Evolutionary conservation across 306 rosid species (phyloP).

Genomic region (Cucurbita pepo): DNA sequence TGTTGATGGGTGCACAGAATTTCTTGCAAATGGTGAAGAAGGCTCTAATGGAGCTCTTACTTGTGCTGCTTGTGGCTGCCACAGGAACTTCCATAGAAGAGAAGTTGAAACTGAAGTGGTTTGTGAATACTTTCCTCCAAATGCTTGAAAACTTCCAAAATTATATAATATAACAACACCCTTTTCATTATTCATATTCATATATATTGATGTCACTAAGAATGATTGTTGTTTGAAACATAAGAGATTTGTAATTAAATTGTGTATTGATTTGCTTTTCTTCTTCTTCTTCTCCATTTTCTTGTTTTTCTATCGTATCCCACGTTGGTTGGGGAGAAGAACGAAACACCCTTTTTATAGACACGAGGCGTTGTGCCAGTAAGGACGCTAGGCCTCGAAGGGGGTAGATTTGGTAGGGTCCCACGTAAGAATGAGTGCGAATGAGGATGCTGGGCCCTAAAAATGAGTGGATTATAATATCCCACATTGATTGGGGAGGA

Average conservation of each 20-base stretch:
- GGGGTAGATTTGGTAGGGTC: no score
- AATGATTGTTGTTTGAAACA: not conserved
- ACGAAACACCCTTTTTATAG: no score
- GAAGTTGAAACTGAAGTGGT: conserved; percentile 78
- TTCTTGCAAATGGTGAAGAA: conserved; percentile 51
- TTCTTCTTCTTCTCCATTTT: not conserved
- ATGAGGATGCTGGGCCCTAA: accelerated
- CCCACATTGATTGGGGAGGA: no score
- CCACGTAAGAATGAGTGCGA: no score
- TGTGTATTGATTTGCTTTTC: not conserved
- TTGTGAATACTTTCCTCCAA: conserved; percentile 84
- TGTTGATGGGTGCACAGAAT: conserved; percentile 79
- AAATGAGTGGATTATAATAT: no score
- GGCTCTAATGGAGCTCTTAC: conserved; percentile 42
- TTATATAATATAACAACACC: not conserved
- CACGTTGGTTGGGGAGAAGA: no score
- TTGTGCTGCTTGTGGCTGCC: conserved; percentile 92
- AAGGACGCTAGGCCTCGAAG: no score
- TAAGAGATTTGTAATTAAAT: conserved; percentile 1
- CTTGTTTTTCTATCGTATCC: not conserved
- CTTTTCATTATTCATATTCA: not conserved
- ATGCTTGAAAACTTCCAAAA: not conserved
- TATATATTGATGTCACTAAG: not conserved
- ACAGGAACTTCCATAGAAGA: conserved; percentile 62
- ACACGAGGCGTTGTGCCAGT: no score